phyloP scores from a whole-genome alignment of 805 yeast genomes.

The Saccharomyces jurei region DNA sequence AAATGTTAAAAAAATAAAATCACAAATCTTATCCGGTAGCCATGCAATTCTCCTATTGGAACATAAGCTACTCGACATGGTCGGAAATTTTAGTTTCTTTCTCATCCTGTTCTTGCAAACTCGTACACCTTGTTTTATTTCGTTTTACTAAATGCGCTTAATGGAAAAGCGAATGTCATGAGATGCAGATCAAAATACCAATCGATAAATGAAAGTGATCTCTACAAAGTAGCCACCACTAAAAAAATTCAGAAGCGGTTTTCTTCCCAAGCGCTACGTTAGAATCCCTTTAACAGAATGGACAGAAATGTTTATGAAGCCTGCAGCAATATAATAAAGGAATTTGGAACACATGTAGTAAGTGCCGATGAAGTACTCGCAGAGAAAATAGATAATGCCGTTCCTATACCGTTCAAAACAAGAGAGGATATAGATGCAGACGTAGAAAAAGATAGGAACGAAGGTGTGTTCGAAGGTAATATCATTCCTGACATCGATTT shows the following conservation, averaged over 20 bases:
- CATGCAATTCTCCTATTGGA: not conserved
- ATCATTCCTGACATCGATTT: conserved; percentile 27
- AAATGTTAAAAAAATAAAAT: not conserved
- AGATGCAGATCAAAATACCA: not conserved
- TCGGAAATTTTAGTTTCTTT: not conserved
- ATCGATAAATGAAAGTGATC: not conserved
- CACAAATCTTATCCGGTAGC: not conserved
- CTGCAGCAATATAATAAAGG: conserved; percentile 22
- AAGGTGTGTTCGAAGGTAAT: conserved; percentile 23
- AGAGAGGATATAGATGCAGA: conserved; percentile 23
- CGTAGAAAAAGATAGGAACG: conserved; percentile 15
- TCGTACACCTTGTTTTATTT: not conserved
- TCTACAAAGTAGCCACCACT: not conserved
- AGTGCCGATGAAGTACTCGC: conserved; percentile 30
- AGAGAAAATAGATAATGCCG: conserved; percentile 18
- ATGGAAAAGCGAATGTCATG: not conserved
- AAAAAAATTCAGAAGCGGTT: not conserved
- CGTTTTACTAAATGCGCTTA: not conserved
- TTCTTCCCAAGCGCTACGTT: not conserved
- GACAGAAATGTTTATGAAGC: conserved; percentile 27
- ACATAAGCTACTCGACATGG: not conserved
- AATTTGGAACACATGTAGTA: conserved; percentile 18
- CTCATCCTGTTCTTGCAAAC: not conserved
- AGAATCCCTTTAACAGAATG: conserved; percentile 7
- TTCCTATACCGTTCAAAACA: conserved; percentile 28